Percentiles rank a stretch among this genome's conserved stretches.
Conservation (phyloP, 805 yeast species). For the Candida broadrunensis region DNA sequence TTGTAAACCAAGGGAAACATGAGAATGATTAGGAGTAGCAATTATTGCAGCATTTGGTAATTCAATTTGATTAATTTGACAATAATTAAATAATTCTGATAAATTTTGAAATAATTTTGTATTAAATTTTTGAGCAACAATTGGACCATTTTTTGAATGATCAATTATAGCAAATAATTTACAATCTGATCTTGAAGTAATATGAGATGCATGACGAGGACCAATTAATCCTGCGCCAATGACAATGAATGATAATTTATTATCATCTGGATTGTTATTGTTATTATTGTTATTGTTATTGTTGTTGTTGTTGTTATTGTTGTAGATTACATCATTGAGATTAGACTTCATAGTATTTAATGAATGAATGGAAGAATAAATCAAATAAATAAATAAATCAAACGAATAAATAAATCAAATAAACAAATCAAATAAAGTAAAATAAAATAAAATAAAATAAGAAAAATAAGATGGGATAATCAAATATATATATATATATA, state of each 20-base stretch:
- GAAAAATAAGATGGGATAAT: no score
- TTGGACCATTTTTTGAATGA: conserved; percentile 28
- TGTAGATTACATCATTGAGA: not conserved
- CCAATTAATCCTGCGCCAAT: conserved; percentile 42
- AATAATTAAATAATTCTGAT: conserved; percentile 22
- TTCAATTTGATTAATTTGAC: conserved; percentile 15
- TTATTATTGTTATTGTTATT: not conserved
- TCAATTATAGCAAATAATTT: conserved; percentile 34
- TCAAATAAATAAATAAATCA: no score
- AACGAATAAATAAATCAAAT: no score
- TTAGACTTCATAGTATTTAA: not conserved
- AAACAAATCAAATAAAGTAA: no score
- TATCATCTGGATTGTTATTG: not conserved
- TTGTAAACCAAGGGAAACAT: conserved; percentile 28
- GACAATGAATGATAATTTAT: conserved; percentile 16
- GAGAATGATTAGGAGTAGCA: conserved; percentile 42
- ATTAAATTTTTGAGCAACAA: conserved; percentile 22
- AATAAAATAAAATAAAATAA: no score
- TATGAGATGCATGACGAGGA: conserved; percentile 39
- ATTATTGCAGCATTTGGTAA: conserved; percentile 40
- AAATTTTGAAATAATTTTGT: conserved; percentile 22
- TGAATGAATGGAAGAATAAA: no score
- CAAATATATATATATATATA: no score
- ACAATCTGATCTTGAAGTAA: conserved; percentile 20
- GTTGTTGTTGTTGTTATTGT: no score